Evolutionary conservation across 495 filamentous ascomycete species (phyloP).

Genomic region (Lindgomyces ingoldianus): DNA sequence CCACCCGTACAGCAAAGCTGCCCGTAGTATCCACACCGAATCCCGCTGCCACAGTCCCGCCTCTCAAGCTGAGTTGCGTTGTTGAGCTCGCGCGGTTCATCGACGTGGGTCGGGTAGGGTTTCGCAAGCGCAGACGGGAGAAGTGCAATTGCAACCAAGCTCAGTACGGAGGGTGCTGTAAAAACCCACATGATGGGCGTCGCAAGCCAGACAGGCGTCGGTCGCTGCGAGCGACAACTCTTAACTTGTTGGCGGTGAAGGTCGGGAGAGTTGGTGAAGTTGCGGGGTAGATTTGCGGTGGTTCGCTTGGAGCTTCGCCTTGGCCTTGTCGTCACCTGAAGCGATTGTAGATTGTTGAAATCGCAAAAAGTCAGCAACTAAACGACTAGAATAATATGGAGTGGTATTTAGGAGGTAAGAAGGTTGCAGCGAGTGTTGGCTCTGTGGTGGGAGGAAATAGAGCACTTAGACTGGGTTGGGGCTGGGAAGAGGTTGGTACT

Average conservation of each 20-base stretch:
- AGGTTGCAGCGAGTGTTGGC: not conserved
- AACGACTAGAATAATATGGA: not conserved
- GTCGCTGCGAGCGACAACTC: not conserved
- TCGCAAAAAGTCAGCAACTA: constrained; percentile 24
- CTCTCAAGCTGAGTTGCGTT: constrained; percentile 25
- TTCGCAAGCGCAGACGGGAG: constrained; percentile 35
- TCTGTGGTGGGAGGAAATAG: constrained; percentile 18
- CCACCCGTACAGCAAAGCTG: constrained; percentile 67
- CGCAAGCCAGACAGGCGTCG: constrained; percentile 6
- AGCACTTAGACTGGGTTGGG: constrained; percentile 18
- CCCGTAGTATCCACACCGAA: constrained; percentile 64
- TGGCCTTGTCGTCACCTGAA: not conserved
- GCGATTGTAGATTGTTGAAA: constrained; percentile 18
- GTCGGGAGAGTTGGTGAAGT: not conserved
- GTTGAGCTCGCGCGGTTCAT: constrained; percentile 50
- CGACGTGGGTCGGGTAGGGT: constrained; percentile 40
- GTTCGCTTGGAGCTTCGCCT: constrained; percentile 2
- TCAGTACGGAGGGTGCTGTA: constrained; percentile 35
- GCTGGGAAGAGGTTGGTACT: constrained; percentile 22
- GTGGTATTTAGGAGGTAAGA: constrained; percentile 8
- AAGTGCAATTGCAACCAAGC: constrained; percentile 37
- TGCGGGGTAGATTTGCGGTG: constrained; percentile 20
- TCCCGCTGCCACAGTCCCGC: constrained; percentile 51
- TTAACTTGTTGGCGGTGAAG: not conserved
- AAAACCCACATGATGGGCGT: constrained; percentile 37